Conservation (phyloP, 2,329 filamentous ascomycete genomes). For the Periconia sp. region DNA sequence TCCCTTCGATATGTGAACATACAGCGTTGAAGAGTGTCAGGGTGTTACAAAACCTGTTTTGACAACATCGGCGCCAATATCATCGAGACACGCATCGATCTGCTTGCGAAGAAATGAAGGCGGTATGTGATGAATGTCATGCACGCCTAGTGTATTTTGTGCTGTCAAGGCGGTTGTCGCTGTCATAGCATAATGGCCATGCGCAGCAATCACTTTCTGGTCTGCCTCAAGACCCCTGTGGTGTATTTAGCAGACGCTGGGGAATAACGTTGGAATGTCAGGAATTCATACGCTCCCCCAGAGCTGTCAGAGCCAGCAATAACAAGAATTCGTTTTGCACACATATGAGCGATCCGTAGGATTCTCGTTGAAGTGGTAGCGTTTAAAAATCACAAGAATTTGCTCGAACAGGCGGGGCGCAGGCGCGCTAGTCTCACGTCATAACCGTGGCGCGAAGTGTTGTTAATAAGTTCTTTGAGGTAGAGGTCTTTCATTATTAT, state of each 20-base stretch:
- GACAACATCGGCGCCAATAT: constrained; percentile 85
- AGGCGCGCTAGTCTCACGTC: constrained; percentile 18
- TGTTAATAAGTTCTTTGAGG: no score
- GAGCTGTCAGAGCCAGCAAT: constrained; percentile 91
- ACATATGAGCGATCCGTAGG: constrained; percentile 20
- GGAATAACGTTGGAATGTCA: constrained; percentile 10
- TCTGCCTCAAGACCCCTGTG: constrained; percentile 88
- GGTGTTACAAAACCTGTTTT: constrained; percentile 69
- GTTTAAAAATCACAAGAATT: constrained; percentile 2
- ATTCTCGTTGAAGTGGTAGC: constrained; percentile 1
- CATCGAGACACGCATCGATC: constrained; percentile 80
- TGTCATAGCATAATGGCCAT: constrained; percentile 95
- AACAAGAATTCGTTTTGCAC: constrained; percentile 64
- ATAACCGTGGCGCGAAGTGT: not conserved
- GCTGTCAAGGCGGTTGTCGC: constrained; percentile 94
- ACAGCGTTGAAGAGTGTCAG: not conserved
- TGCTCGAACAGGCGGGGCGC: constrained; percentile 20
- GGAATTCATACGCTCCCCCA: constrained; percentile 72
- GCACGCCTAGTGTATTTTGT: constrained; percentile 86
- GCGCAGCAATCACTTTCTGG: constrained; percentile 88
- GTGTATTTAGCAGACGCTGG: constrained; percentile 16
- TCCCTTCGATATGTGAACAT: constrained; percentile 57
- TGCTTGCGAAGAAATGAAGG: constrained; percentile 79
- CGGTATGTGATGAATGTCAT: constrained; percentile 78
- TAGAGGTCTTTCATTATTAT: no score